Evolutionary conservation across 352 stramenopile genomes (phyloP).

Genomic region (Thraustochytrium striatum): DNA sequence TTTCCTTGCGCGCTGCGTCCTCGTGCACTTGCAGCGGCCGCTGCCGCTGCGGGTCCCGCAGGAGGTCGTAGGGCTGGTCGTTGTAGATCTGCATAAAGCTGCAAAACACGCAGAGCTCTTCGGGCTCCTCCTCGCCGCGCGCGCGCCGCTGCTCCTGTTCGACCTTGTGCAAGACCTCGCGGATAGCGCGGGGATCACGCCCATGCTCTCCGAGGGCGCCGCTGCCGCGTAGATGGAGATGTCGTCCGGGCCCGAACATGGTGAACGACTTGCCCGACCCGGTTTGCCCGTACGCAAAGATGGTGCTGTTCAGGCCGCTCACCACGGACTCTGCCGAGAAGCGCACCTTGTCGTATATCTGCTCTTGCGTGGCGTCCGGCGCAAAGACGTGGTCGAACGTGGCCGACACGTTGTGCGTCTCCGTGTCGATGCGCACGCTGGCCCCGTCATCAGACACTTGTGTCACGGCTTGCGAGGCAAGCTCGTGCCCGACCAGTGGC

Average conservation of each 20-base stretch:
- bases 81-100: conserved; percentile 85
- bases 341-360: conserved; percentile 89
- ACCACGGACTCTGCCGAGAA: conserved; percentile 40
- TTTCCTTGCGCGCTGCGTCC: conserved; percentile 66
- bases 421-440: conserved; percentile 13
- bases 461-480: not conserved
- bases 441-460: conserved; percentile 5
- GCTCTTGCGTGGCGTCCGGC: conserved; percentile 76
- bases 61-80: conserved; percentile 77
- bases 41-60: conserved; percentile 60
- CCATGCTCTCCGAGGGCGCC: conserved; percentile 8
- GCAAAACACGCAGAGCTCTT: conserved; percentile 62
- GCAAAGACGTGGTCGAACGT: conserved; percentile 92
- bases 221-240: conserved; percentile 28
- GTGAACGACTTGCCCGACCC: conserved; percentile 48
- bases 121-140: conserved; percentile 55
- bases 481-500: conserved; percentile 8
- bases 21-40: conserved; percentile 70
- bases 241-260: conserved; percentile 48
- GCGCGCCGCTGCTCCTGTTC: conserved; percentile 47
- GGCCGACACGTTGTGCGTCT: conserved; percentile 20
- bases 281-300: conserved; percentile 49
- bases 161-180: conserved; percentile 27
- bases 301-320: conserved; percentile 31
- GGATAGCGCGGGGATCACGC: conserved; percentile 41